Base-by-base conservation (phyloP, 495 filamentous ascomycete species). In the Penicillium coffeae region DNA sequence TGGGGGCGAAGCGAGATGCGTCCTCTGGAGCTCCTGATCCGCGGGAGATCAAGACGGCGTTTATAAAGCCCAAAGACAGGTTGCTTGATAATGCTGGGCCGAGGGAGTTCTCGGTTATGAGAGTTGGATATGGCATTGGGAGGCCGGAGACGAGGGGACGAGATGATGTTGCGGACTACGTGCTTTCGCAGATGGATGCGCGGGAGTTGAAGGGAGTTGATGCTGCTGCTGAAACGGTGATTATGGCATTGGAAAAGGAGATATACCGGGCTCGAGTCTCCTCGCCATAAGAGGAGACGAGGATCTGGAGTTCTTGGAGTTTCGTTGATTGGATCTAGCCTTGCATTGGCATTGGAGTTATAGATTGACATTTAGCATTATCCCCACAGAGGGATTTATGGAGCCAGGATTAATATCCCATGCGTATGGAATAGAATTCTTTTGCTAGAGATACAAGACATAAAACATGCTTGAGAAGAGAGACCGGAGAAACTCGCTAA, bases 61-160 rank as follows among this genome's bases (percentile, higher is more conserved):
- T 33, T 12, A 21, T 12, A n/a, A 38, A 37, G 21, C 6, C 7
- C 15, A 13, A n/a, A 15, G 14, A 9, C 18, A 38, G 6, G 25
- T 4, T 10, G 10, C 10, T 30, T 30, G 19, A 35, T 10, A 30
- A 3, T 14, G 7, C 34, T 9, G 14, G 19, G 22, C 21, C 34
- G 34, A 30, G 45, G 25, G 60, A 59, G 36, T 33, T 70, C 54
- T 73, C 55, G 68, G 74, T 71, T 30, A 60, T 75, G 45, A 56
- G 83, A 5, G 71, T 93, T 41, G 80, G 83, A 0, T 65, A 91
- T 3, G 88, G 88, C 3, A 90, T 91, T 59, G 88, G 85, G 22
- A 65, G 88, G 37, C 88, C 87, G 0, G 64, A 56, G 19, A 78
- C 68, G 42, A 72, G 84, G 49, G 81, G 83, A 33, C 70, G 68